These are phyloP conservation scores for Quercus phellos DNA, from an alignment of 331 rosid species.

Conservation along the genomic window DNA sequence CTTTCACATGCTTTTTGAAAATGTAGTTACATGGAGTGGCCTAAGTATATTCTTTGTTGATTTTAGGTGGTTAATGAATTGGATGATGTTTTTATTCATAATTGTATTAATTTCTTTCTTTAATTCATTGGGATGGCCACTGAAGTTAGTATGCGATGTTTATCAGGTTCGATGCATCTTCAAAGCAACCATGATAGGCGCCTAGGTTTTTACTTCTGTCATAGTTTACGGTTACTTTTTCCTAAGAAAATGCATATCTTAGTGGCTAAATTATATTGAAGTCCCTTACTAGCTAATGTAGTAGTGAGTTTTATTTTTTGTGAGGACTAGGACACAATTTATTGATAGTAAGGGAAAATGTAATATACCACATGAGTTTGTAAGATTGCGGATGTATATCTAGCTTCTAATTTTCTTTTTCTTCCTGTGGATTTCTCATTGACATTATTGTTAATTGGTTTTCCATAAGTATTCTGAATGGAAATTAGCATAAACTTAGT, in stretches of 20 bases:
- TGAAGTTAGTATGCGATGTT: background rate
- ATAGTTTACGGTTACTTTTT: background rate
- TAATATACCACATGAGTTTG: conserved; percentile 15
- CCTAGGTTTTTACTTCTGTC: conserved; percentile 54
- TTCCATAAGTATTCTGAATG: conserved; percentile 54
- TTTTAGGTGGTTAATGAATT: background rate
- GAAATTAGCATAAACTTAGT: conserved; percentile 33
- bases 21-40: background rate
- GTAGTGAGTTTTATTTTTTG: conserved; percentile 2
- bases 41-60: background rate
- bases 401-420: conserved; percentile 13
- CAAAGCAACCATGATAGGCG: conserved; percentile 28
- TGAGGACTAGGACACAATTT: background rate
- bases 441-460: conserved; percentile 24
- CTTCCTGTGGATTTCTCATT: conserved; percentile 14
- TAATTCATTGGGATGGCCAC: background rate
- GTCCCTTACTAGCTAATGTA: background rate
- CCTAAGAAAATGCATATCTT: conserved; percentile 1
- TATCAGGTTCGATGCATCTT: conserved; percentile 67
- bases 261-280: background rate
- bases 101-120: conserved; percentile 8
- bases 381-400: background rate
- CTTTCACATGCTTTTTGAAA: background rate
- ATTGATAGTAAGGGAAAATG: conserved; percentile 7
- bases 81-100: background rate